Conservation (phyloP, 179 eudicot genomes). For the Sideroxylon spinosum region DNA sequence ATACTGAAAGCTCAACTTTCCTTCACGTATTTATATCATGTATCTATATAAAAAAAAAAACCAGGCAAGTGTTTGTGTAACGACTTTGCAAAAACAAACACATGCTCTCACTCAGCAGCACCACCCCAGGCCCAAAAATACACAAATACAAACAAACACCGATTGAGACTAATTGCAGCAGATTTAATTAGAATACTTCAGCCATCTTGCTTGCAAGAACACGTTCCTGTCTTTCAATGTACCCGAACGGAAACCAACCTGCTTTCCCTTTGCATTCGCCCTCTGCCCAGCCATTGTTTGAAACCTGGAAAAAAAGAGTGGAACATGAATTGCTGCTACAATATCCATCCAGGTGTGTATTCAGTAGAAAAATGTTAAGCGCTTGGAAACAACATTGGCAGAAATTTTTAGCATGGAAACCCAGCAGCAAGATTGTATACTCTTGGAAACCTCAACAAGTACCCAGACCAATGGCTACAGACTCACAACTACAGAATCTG, state of each 20-base stretch:
- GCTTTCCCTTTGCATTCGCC: conserved; percentile 99
- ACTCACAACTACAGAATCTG: neutral
- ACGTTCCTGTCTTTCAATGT: conserved; percentile 88
- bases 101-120: too few relatives aligned
- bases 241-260: conserved; percentile 93
- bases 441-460: neutral
- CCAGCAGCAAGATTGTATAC: neutral
- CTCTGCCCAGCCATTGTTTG: conserved; percentile 96
- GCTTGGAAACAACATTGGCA: conserved; percentile 65
- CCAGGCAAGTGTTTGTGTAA: too few relatives aligned
- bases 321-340: neutral
- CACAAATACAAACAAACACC: neutral
- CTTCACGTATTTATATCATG: too few relatives aligned
- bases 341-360: neutral
- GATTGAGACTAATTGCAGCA: neutral
- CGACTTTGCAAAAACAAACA: too few relatives aligned
- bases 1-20: neutral
- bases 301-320: conserved; percentile 40
- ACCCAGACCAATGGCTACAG: neutral
- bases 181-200: conserved; percentile 39
- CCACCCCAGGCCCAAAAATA: neutral
- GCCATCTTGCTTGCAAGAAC: conserved; percentile 87
- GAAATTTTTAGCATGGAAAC: conserved; percentile 20
- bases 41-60: too few relatives aligned
- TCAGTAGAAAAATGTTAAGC: conserved; percentile 26